phyloP scores from a whole-genome alignment of 805 yeast genomes.

The Torulaspora maleeae region DNA sequence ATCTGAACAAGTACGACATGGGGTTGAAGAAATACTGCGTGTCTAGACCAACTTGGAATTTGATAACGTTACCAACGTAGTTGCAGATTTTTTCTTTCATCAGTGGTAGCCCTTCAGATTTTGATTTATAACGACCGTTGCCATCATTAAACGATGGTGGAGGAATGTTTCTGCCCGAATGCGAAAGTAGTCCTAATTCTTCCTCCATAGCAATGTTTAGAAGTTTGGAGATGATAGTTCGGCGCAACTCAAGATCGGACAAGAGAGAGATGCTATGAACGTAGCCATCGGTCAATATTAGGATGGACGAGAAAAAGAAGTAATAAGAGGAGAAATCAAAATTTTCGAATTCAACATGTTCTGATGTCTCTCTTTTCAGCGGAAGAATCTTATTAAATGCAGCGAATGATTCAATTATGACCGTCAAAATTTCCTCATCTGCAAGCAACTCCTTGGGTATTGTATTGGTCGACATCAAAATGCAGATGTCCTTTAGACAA shows the following conservation, averaged over 20 bases:
- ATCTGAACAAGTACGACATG: slow-evolving; percentile 32
- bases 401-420: slow-evolving; percentile 26
- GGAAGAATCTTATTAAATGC: slow-evolving; percentile 48
- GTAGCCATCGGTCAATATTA: slow-evolving; percentile 33
- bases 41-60: slow-evolving; percentile 33
- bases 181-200: slow-evolving; percentile 20
- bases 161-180: slow-evolving; percentile 13
- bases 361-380: slow-evolving; percentile 63
- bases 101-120: slow-evolving; percentile 5
- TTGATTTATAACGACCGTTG: neutral
- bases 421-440: slow-evolving; percentile 14
- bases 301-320: slow-evolving; percentile 31
- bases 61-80: slow-evolving; percentile 20
- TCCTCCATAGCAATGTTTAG: slow-evolving; percentile 16
- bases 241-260: slow-evolving; percentile 20
- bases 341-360: slow-evolving; percentile 87
- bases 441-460: slow-evolving; percentile 40
- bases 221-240: slow-evolving; percentile 17
- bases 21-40: slow-evolving; percentile 34
- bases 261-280: slow-evolving; percentile 28
- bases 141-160: neutral
- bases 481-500: slow-evolving; percentile 52
- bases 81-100: slow-evolving; percentile 27
- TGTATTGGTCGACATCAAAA: slow-evolving; percentile 65
- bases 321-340: slow-evolving; percentile 57